Percentiles rank a stretch among this genome's conserved stretches.
phyloP scores from a whole-genome alignment of 345 rosid species.

The Citropsis articulata region DNA sequence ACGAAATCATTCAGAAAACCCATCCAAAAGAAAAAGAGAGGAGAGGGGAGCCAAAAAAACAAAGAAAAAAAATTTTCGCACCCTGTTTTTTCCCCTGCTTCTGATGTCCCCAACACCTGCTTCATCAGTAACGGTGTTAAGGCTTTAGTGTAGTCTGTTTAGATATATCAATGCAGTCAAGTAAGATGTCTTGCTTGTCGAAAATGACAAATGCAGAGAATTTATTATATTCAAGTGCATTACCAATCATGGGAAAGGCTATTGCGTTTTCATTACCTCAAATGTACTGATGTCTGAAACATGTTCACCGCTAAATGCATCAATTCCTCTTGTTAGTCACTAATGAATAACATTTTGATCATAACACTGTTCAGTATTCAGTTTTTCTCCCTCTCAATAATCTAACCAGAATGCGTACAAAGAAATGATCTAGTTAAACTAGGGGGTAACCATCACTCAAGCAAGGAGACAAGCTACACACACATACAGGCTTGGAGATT shows the following conservation, averaged over 20 bases:
- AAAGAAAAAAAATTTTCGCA: too few relatives aligned
- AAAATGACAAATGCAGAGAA: too few relatives aligned
- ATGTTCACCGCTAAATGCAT: not conserved
- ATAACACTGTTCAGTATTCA: not conserved
- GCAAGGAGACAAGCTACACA: not conserved
- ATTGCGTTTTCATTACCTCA: not conserved
- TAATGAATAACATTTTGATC: too few relatives aligned
- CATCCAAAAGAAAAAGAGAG: too few relatives aligned
- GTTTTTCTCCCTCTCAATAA: too few relatives aligned
- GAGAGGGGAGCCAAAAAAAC: too few relatives aligned
- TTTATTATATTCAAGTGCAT: too few relatives aligned
- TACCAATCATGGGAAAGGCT: not conserved
- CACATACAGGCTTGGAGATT: not conserved
- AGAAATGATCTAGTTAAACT: not conserved
- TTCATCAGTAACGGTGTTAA: not conserved
- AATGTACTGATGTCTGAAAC: not conserved
- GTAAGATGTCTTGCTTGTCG: not conserved
- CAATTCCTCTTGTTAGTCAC: too few relatives aligned
- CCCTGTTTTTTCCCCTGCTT: too few relatives aligned
- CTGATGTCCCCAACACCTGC: not conserved
- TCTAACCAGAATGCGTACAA: not conserved
- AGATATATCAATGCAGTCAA: not conserved
- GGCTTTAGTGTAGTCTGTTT: not conserved
- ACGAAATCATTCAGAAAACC: too few relatives aligned
- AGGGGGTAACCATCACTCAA: too few relatives aligned